Evolutionary conservation across 345 rosid genomes (phyloP).

Genomic region (Gossypium stocksii): DNA sequence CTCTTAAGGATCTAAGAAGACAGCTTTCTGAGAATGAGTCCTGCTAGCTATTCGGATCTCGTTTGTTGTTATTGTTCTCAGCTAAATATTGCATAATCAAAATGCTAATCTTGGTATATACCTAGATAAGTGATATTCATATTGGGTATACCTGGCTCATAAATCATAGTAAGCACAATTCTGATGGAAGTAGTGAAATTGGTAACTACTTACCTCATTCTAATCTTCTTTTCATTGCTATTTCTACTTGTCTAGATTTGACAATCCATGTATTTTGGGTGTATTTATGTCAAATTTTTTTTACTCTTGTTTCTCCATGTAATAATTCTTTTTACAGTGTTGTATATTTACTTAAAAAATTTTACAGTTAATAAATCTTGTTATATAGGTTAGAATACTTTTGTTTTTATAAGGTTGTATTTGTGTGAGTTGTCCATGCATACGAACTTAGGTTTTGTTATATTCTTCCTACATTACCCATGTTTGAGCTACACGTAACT

Average conservation of each 20-base stretch:
- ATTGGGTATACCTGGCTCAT: neutral
- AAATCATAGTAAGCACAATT: neutral
- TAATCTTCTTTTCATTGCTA: neutral
- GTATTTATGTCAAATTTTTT: neutral
- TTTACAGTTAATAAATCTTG: neutral
- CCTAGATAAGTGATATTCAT: neutral
- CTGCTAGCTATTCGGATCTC: constrained; percentile 21
- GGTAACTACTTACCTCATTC: neutral
- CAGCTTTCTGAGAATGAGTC: constrained; percentile 52
- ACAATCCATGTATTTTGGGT: neutral
- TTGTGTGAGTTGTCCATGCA: no score
- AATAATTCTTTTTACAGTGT: neutral
- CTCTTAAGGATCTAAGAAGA: constrained; percentile 73
- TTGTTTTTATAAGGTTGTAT: neutral
- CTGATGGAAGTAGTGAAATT: neutral
- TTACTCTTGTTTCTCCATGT: neutral
- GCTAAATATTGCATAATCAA: neutral
- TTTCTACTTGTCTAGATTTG: neutral
- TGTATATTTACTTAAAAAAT: neutral
- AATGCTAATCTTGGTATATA: neutral
- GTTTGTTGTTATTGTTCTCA: neutral
- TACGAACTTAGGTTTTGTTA: no score
- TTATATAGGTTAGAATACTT: neutral
- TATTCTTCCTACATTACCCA: no score
- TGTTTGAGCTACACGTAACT: no score